A percentile compares a stretch with the other conserved stretches of the same genome.
Evolutionary conservation across 2,329 filamentous ascomycete species (phyloP).

Genomic region (Xylariaceae sp.): DNA sequence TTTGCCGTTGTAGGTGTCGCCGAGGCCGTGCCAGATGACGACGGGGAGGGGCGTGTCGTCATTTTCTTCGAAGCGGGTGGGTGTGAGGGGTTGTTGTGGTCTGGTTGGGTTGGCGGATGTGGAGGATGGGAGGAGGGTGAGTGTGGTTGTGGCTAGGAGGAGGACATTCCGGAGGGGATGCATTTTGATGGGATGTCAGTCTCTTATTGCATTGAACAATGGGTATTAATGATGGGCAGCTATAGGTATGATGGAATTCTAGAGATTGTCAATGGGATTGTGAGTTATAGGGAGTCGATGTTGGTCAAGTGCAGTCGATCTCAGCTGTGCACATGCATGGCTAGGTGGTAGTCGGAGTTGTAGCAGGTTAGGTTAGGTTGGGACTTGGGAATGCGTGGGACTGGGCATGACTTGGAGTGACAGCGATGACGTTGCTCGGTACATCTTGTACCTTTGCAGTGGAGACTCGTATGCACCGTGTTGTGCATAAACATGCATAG

Average conservation of each 20-base stretch:
- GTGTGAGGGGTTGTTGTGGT: slow-evolving; percentile 1
- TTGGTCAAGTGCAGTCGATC: background rate
- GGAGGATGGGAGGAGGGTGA: slow-evolving; percentile 20
- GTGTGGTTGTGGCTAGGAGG: slow-evolving; percentile 10
- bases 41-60: slow-evolving; percentile 73
- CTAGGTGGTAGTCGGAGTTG: background rate
- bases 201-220: background rate
- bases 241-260: background rate
- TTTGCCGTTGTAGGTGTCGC: slow-evolving; percentile 69
- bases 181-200: slow-evolving; percentile 10
- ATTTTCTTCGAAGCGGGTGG: slow-evolving; percentile 33
- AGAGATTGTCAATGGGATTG: background rate
- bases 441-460: background rate
- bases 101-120: slow-evolving; percentile 7
- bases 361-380: background rate
- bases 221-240: background rate
- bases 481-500: background rate
- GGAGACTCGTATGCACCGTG: background rate
- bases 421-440: background rate
- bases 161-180: slow-evolving; percentile 12
- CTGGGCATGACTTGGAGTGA: no score
- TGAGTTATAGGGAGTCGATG: background rate
- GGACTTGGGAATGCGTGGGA: no score
- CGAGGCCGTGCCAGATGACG: slow-evolving; percentile 86
- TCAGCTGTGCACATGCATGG: background rate